phyloP scores from a whole-genome alignment of 1,139 yeast species.

The Waltiozyma sp. region DNA sequence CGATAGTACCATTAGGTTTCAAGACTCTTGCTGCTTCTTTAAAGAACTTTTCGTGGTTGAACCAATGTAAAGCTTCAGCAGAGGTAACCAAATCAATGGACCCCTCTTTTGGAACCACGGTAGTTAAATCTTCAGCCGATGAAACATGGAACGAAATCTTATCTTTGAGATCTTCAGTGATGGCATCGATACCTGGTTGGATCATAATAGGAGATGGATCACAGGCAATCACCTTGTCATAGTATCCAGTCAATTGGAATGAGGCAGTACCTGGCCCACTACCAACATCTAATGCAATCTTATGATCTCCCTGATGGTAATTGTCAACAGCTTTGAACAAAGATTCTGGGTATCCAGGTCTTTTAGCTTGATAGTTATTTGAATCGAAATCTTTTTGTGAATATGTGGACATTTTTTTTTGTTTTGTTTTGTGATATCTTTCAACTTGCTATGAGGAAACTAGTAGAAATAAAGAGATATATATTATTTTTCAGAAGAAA shows the following conservation, averaged over 20 bases:
- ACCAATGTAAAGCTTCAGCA: conserved; percentile 78
- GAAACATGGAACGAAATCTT: conserved; percentile 17
- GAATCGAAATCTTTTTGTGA: conserved; percentile 41
- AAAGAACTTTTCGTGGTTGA: conserved; percentile 42
- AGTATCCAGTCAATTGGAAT: conserved; percentile 31
- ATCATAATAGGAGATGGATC: conserved; percentile 61
- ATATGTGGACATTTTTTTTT: conserved; percentile 42
- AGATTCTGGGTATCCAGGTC: conserved; percentile 42
- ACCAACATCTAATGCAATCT: conserved; percentile 54
- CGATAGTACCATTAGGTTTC: conserved; percentile 53
- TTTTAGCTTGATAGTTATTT: conserved; percentile 38
- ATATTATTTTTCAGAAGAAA: no score
- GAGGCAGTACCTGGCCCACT: conserved; percentile 80
- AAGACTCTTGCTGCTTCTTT: conserved; percentile 37
- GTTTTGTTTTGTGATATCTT: neutral
- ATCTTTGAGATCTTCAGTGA: conserved; percentile 7
- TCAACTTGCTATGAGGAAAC: no score
- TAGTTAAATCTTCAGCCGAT: conserved; percentile 22
- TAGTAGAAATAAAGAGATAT: no score
- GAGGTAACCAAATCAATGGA: conserved; percentile 54
- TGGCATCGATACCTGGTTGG: conserved; percentile 28
- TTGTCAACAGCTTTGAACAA: conserved; percentile 30
- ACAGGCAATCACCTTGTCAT: conserved; percentile 47
- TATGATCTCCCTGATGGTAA: conserved; percentile 21
- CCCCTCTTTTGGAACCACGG: conserved; percentile 17